These are phyloP conservation scores for Nakaseomyces sp. DNA, from an alignment of 1,139 yeast genomes.

Conservation along the genomic window DNA sequence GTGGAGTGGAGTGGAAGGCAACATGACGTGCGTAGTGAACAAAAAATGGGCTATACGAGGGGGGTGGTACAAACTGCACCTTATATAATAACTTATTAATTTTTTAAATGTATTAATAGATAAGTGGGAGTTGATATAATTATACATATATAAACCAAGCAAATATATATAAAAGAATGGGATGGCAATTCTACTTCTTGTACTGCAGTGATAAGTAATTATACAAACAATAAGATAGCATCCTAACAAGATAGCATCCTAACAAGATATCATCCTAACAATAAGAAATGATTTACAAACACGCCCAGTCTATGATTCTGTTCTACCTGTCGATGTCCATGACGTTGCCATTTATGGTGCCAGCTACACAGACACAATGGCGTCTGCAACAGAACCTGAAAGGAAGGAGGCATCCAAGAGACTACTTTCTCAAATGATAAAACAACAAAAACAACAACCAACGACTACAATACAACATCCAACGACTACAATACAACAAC, in stretches of 20 bases:
- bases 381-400: constrained; percentile 8
- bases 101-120: too few species aligned
- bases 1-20: too few species aligned
- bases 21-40: too few species aligned
- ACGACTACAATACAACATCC: too few species aligned
- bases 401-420: constrained; percentile 10
- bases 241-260: too few species aligned
- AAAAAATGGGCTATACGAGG: neutral
- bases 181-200: too few species aligned
- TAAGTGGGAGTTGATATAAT: too few species aligned
- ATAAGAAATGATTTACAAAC: neutral
- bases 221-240: too few species aligned
- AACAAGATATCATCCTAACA: too few species aligned
- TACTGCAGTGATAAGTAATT: too few species aligned
- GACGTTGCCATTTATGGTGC: constrained; percentile 25
- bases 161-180: neutral
- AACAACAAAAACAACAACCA: neutral
- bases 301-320: neutral
- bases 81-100: neutral
- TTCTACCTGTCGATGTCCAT: constrained; percentile 24
- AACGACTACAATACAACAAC: too few species aligned
- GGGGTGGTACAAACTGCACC: neutral
- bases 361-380: constrained; percentile 14
- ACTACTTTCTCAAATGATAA: constrained; percentile 4
- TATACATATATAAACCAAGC: neutral